These are phyloP conservation scores for Coniochaeta sp. DNA, from an alignment of 2,329 filamentous ascomycete genomes.

Conservation along the genomic window DNA sequence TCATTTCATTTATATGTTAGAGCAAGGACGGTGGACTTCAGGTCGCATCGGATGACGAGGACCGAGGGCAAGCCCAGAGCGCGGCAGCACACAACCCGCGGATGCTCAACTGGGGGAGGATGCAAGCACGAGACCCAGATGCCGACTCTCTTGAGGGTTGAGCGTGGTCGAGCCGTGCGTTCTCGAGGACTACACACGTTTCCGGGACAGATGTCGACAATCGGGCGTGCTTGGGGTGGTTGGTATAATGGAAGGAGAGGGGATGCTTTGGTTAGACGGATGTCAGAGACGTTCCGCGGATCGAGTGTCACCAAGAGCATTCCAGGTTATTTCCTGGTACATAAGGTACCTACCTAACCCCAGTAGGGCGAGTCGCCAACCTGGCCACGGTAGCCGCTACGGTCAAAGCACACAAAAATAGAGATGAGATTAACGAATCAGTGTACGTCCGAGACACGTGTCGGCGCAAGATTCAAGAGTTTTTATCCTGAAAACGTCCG, in stretches of 20 bases:
- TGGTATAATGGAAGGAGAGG: neutral
- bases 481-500: neutral
- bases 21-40: neutral
- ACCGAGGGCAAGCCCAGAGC: neutral
- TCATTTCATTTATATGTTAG: neutral
- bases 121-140: neutral
- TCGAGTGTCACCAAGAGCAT: neutral
- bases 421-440: neutral
- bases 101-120: neutral
- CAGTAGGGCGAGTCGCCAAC: neutral
- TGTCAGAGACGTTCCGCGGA: neutral
- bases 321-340: neutral
- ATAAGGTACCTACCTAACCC: neutral
- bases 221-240: neutral
- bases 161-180: neutral
- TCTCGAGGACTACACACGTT: neutral
- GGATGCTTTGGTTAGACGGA: neutral
- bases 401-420: neutral
- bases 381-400: neutral
- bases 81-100: neutral
- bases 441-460: neutral
- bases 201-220: neutral
- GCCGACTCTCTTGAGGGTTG: neutral
- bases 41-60: neutral
- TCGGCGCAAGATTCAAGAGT: neutral